Conservation (phyloP, 768 basidiomycete genomes). For the Paxillus ammoniavirescens region DNA sequence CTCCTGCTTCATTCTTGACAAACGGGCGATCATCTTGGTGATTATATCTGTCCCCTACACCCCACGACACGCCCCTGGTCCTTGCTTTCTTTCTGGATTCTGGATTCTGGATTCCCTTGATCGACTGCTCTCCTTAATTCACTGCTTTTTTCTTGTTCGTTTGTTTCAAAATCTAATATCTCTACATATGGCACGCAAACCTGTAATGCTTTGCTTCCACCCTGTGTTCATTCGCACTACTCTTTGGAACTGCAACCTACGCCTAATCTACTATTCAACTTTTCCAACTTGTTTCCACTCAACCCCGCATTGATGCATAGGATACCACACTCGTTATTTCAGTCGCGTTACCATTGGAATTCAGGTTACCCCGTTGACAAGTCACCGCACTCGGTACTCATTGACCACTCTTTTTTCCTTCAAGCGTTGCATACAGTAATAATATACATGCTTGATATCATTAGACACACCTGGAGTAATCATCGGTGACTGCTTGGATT, state of each 20-base stretch:
- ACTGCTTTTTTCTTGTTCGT: slow-evolving; percentile 4
- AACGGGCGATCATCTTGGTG: neutral
- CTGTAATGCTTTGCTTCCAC: slow-evolving; percentile 14
- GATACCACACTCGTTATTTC: slow-evolving; percentile 20
- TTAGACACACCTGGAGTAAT: too few relatives aligned
- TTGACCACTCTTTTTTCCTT: too few relatives aligned
- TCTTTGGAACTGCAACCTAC: neutral
- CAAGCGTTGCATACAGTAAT: too few relatives aligned
- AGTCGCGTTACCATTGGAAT: neutral
- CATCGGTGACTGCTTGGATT: too few relatives aligned
- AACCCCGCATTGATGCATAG: slow-evolving; percentile 3
- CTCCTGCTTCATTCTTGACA: neutral
- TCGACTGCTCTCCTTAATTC: neutral
- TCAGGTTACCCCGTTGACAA: neutral
- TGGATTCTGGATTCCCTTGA: neutral
- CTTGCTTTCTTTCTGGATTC: neutral
- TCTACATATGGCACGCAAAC: slow-evolving; percentile 13
- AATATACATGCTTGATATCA: too few relatives aligned
- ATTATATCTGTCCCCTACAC: neutral
- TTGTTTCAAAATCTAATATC: slow-evolving; percentile 21
- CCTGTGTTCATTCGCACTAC: neutral
- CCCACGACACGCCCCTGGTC: neutral
- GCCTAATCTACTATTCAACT: neutral
- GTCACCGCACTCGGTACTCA: too few relatives aligned
- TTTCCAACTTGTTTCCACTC: neutral